A percentile compares a stretch with the other conserved stretches of the same genome.
Conservation (phyloP, 2,329 filamentous ascomycete species). For the Epichloe typhina region DNA sequence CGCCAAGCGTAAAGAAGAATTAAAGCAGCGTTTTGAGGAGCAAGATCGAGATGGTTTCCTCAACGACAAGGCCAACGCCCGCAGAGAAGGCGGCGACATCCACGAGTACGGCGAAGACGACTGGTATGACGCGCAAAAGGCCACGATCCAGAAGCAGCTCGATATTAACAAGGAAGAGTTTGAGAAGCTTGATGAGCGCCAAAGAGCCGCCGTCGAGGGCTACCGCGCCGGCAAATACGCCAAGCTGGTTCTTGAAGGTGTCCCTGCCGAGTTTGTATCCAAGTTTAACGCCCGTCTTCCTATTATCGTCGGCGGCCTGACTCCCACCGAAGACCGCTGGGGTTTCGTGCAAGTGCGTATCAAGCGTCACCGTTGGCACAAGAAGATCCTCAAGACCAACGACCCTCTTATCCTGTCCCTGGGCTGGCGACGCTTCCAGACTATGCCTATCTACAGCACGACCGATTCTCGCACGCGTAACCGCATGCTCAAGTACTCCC, state of each 20-base stretch:
- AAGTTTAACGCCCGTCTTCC: constrained; percentile 74
- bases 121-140: constrained; percentile 97
- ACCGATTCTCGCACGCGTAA: constrained; percentile 88
- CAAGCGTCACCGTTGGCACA: constrained; percentile 97
- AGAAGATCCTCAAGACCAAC: constrained; percentile 97
- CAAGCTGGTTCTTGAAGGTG: constrained; percentile 75
- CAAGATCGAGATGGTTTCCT: constrained; percentile 94
- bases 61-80: constrained; percentile 72
- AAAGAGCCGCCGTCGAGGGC: constrained; percentile 75
- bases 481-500: constrained; percentile 99
- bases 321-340: constrained; percentile 87
- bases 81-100: constrained; percentile 51
- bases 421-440: constrained; percentile 92
- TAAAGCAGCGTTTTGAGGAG: constrained; percentile 89
- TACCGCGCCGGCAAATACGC: constrained; percentile 88
- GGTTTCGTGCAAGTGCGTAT: constrained; percentile 92
- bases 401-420: constrained; percentile 95
- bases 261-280: constrained; percentile 79
- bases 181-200: constrained; percentile 70
- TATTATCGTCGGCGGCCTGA: constrained; percentile 80
- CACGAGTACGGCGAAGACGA: constrained; percentile 93
- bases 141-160: constrained; percentile 84
- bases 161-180: constrained; percentile 96
- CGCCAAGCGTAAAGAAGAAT: constrained; percentile 82
- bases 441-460: constrained; percentile 84